Base-by-base conservation (phyloP, 495 filamentous ascomycete genomes). In the Hypoxylon rickii region DNA sequence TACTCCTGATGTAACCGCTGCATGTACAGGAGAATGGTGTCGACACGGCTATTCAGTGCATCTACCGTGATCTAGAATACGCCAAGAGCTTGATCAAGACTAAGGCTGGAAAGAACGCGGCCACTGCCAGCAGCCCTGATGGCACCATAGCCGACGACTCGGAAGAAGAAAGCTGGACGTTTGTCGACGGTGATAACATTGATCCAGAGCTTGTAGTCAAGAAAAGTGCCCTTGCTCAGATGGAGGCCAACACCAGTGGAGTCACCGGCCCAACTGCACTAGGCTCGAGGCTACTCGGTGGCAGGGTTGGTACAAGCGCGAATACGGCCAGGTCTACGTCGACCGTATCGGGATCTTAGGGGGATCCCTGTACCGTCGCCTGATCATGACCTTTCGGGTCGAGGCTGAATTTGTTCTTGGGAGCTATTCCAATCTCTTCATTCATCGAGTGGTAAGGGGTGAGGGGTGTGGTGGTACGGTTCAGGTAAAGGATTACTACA, bases 31-130 rank as follows among this genome's bases (percentile, higher is more conserved):
- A 98, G 70, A 83, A 93, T 61, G 94, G 94, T 12, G 90, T 97
- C 33, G 86, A 85, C 11, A 88, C 79, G 12, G 94, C 95, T 7
- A 90, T 98, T 55, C 89, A 97, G 66, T 86, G 86, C 46, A 90
- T 98, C 45, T 98, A 97, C 69, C 86, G 94, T 7, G 94, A 97
- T 68, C 79, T 98, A 33, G 94, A 97, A 66, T 97, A 97, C 54
- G 95, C 94, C n/a, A 89, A 85, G 68, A 87, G 86, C 15, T 76
- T 97, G 44, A 88, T 96, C 71, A 89, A 87, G 68, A 66, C 74
- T 40, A 77, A 78, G 50, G 46, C 69, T 22, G 76, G 77, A 51
- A 78, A 76, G 69, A 73, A 76, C 43, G 62, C 58, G 73, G 80
- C 39, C 78, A 61, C 58, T 20, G 55, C 55, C 1, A 48, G 55